Conservation (phyloP, 2,329 filamentous ascomycete species). For the Fusarium sororula region DNA sequence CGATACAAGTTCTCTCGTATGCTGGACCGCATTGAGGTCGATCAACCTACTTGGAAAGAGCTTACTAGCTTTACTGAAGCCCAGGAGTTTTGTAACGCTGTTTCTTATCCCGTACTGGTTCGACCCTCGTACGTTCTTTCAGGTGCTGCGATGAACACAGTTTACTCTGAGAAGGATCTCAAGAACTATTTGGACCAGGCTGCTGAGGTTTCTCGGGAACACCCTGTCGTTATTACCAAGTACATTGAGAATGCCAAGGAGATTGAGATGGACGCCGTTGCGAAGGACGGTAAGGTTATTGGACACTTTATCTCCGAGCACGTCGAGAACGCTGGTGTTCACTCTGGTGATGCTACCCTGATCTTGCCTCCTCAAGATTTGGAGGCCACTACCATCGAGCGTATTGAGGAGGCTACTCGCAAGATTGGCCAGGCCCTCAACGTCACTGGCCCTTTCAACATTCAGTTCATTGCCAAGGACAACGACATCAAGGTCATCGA, state of each 20-base stretch:
- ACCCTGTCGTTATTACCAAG: conserved; percentile 98
- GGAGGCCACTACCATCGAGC: conserved; percentile 83
- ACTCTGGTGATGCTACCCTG: conserved; percentile 96
- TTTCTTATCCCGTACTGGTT: conserved; percentile 93
- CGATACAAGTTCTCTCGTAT: conserved; percentile 99
- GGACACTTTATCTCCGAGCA: conserved; percentile 99
- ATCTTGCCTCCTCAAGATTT: conserved; percentile 96
- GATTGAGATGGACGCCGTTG: conserved; percentile 99
- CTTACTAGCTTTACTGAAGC: conserved; percentile 95
- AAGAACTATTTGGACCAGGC: conserved; percentile 90
- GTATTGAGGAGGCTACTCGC: conserved; percentile 92
- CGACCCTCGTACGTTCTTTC: conserved; percentile 97
- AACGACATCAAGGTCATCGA: conserved; percentile 99
- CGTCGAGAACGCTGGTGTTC: conserved; percentile 97
- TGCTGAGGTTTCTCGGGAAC: conserved; percentile 90
- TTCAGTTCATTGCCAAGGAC: conserved; percentile 99
- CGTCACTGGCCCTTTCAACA: conserved; percentile 97
- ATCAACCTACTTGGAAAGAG: conserved; percentile 98
- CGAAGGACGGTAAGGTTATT: conserved; percentile 86
- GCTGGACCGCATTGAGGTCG: conserved; percentile 92
- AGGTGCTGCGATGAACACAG: conserved; percentile 98
- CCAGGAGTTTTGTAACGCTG: conserved; percentile 83
- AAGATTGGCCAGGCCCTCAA: conserved; percentile 96
- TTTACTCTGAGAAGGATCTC: conserved; percentile 94
- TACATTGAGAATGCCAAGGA: conserved; percentile 99